phyloP scores from a whole-genome alignment of 2,329 filamentous ascomycete genomes.

The Bipolaris victoriae region DNA sequence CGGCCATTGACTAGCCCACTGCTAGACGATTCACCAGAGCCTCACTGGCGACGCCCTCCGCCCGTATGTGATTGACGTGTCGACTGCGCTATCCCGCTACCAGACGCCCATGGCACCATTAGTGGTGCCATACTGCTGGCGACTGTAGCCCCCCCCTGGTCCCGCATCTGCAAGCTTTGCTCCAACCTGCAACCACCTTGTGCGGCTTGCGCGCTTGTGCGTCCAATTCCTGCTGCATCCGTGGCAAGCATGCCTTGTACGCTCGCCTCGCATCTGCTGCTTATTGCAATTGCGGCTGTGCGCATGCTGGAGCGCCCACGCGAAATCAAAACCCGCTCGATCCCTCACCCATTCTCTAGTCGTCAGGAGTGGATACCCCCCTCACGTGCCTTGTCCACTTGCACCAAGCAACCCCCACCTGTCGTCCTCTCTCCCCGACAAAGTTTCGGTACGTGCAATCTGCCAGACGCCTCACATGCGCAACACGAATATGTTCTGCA shows the following conservation, averaged over 20 bases:
- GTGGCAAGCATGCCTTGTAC: not conserved
- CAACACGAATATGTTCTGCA: not conserved
- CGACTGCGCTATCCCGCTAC: conserved; percentile 3
- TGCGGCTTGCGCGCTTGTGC: conserved; percentile 13
- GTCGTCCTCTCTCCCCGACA: not conserved
- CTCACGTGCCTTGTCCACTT: conserved; percentile 6
- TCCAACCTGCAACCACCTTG: not conserved
- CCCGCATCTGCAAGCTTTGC: conserved; percentile 6
- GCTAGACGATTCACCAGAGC: not conserved
- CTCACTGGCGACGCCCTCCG: conserved; percentile 3
- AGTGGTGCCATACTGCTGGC: conserved; percentile 5
- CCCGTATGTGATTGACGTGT: conserved; percentile 7
- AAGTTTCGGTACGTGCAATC: not conserved
- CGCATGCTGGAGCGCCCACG: not conserved
- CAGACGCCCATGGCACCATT: conserved; percentile 8
- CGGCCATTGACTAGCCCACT: not conserved
- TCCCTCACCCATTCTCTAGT: not conserved
- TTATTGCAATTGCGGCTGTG: not conserved
- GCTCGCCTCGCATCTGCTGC: not conserved
- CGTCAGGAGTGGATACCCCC: conserved; percentile 3
- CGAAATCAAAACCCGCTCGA: not conserved
- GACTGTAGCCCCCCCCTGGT: conserved; percentile 3
- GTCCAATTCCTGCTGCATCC: not conserved
- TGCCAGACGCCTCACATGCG: not conserved
- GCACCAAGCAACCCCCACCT: conserved; percentile 6